A percentile compares a stretch with the other conserved stretches of the same genome.
These are phyloP conservation scores for Aspergillus eucalypticola DNA, from an alignment of 2,329 filamentous ascomycete genomes.

Conservation along the genomic window DNA sequence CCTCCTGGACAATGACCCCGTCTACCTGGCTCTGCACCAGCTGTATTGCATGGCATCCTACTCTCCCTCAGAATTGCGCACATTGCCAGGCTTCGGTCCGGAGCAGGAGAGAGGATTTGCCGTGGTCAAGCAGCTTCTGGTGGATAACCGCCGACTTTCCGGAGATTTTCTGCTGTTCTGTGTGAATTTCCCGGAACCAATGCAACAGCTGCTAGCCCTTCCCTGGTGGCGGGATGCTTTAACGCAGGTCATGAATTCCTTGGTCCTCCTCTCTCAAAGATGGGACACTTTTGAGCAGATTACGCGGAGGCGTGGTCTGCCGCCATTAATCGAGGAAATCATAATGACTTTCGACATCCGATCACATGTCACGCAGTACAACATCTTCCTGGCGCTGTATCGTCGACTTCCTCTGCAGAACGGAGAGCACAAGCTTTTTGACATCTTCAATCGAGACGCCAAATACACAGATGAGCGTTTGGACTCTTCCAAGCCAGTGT, in stretches of 20 bases:
- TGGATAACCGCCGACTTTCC: constrained; percentile 47
- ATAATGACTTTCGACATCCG: constrained; percentile 48
- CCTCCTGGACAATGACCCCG: constrained; percentile 56
- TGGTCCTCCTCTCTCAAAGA: constrained; percentile 45
- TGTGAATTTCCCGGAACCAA: constrained; percentile 49
- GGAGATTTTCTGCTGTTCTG: constrained; percentile 47
- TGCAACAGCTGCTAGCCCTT: constrained; percentile 28
- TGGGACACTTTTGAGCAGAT: constrained; percentile 44
- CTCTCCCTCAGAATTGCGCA: constrained; percentile 39
- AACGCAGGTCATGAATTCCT: constrained; percentile 46
- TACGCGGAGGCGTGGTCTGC: constrained; percentile 44
- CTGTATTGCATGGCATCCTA: constrained; percentile 61
- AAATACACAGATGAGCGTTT: constrained; percentile 1
- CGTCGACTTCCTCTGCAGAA: constrained; percentile 27
- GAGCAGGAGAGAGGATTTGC: constrained; percentile 31
- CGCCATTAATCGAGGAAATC: constrained; percentile 61
- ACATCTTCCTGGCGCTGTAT: constrained; percentile 51
- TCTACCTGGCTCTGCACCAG: constrained; percentile 68
- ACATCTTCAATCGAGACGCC: constrained; percentile 22
- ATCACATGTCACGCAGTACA: constrained; percentile 55
- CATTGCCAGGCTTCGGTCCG: constrained; percentile 38
- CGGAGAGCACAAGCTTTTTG: constrained; percentile 18
- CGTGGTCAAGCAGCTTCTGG: constrained; percentile 48
- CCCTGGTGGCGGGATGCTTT: constrained; percentile 36
- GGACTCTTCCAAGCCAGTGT: not conserved